Evolutionary conservation across 2,329 filamentous ascomycete species (phyloP).

Genomic region (Endocalyx cinctus): DNA sequence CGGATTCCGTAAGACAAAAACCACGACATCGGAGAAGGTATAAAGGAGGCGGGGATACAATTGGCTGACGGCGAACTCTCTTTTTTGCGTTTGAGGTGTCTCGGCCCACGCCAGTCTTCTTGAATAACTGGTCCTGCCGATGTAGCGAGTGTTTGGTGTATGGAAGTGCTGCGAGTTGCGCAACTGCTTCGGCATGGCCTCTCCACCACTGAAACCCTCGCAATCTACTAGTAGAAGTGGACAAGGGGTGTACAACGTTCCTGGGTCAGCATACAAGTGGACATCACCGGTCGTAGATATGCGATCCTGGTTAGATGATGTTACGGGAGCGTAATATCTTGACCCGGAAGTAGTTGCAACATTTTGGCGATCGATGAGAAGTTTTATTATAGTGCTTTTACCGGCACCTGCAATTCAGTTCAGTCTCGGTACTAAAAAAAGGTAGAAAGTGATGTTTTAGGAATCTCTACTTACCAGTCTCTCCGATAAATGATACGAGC

Average conservation of each 20-base stretch:
- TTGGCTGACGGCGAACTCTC: slow-evolving; percentile 34
- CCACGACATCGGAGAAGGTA: slow-evolving; percentile 40
- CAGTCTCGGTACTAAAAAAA: no score
- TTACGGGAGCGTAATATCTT: slow-evolving; percentile 37
- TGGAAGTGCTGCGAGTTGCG: slow-evolving; percentile 5
- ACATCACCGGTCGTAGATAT: slow-evolving; percentile 46
- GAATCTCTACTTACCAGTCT: slow-evolving; percentile 28
- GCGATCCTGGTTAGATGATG: slow-evolving; percentile 35
- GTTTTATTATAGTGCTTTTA: slow-evolving; percentile 45
- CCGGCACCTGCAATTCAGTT: slow-evolving; percentile 39
- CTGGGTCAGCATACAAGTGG: slow-evolving; percentile 47
- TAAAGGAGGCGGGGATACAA: slow-evolving; percentile 42
- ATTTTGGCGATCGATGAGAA: slow-evolving; percentile 37
- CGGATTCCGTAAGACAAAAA: slow-evolving; percentile 38
- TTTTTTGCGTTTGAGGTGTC: slow-evolving; percentile 25
- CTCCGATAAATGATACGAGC: slow-evolving; percentile 39
- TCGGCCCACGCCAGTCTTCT: slow-evolving; percentile 34
- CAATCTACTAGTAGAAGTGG: slow-evolving; percentile 48
- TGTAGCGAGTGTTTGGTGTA: slow-evolving; percentile 13
- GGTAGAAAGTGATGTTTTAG: not conserved
- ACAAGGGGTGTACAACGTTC: slow-evolving; percentile 29
- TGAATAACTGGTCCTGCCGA: no score
- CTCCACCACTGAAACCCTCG: slow-evolving; percentile 47
- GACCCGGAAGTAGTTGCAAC: slow-evolving; percentile 20
- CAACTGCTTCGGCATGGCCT: slow-evolving; percentile 28